Conservation (phyloP, 495 filamentous ascomycete species). For the Schizothecium vesticola region DNA sequence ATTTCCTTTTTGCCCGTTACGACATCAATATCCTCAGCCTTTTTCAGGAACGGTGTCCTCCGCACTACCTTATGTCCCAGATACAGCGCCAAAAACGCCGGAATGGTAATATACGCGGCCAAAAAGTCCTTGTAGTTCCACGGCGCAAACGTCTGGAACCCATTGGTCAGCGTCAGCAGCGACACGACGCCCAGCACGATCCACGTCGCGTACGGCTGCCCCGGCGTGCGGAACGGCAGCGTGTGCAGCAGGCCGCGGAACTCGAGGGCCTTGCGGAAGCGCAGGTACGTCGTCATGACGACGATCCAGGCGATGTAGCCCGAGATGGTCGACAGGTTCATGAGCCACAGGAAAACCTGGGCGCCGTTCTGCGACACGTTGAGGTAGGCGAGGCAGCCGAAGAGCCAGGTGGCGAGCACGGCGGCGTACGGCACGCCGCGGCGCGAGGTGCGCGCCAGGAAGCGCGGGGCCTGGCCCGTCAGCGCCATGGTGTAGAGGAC, state of each 20-base stretch:
- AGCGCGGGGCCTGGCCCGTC: conserved; percentile 56
- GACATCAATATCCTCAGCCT: conserved; percentile 37
- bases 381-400: conserved; percentile 61
- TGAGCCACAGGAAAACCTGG: conserved; percentile 57
- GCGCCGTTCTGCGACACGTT: conserved; percentile 50
- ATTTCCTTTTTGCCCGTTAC: conserved; percentile 47
- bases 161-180: conserved; percentile 44
- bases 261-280: conserved; percentile 42
- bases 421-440: conserved; percentile 59
- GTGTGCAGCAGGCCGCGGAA: conserved; percentile 30
- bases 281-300: conserved; percentile 43
- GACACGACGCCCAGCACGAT: conserved; percentile 31
- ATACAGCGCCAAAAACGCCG: conserved; percentile 39
- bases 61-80: conserved; percentile 36
- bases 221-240: conserved; percentile 43
- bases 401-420: conserved; percentile 48
- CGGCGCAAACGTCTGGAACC: conserved; percentile 41
- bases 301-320: conserved; percentile 48
- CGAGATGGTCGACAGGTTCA: conserved; percentile 45
- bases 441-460: conserved; percentile 49
- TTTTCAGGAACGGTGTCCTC: conserved; percentile 28
- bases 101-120: conserved; percentile 46
- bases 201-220: conserved; percentile 41
- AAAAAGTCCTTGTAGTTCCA: conserved; percentile 38
- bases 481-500: conserved; percentile 64